Percentiles rank a stretch among this genome's conserved stretches.
Conservation (phyloP, 768 basidiomycete genomes). For the Kwoniella bestiolae region DNA sequence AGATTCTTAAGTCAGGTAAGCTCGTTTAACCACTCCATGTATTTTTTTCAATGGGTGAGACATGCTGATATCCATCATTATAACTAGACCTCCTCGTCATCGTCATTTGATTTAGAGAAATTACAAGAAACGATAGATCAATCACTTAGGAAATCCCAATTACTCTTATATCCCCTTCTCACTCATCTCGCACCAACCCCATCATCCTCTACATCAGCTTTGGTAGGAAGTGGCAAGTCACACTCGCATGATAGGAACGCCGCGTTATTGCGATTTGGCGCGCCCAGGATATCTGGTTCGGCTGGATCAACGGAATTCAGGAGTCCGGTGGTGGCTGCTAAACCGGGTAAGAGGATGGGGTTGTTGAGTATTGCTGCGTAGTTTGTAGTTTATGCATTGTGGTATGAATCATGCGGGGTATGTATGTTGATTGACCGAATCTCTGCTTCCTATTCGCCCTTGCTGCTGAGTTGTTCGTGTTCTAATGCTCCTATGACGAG, state of each 20-base stretch:
- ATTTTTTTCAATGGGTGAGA: constrained; percentile 3
- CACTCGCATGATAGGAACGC: constrained; percentile 21
- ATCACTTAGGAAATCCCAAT: constrained; percentile 39
- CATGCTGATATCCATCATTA: neutral
- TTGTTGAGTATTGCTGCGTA: constrained; percentile 44
- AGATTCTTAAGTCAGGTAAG: constrained; percentile 32
- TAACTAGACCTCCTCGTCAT: neutral
- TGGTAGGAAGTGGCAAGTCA: neutral
- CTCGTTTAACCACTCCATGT: no score
- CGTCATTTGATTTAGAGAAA: neutral
- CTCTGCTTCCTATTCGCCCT: no score
- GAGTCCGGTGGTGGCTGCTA: constrained; percentile 49
- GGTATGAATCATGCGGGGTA: neutral
- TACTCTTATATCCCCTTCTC: constrained; percentile 42
- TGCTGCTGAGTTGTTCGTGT: no score
- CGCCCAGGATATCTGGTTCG: constrained; percentile 10
- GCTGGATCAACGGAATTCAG: constrained; percentile 36
- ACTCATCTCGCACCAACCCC: constrained; percentile 20
- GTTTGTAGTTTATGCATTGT: neutral
- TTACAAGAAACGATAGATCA: constrained; percentile 31
- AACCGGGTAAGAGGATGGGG: constrained; percentile 54
- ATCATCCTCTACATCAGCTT: no score
- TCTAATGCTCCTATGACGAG: no score
- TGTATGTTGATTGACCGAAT: neutral
- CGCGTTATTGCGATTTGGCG: constrained; percentile 36